phyloP scores from a whole-genome alignment of 192 early-diverging fungal species.

The Phycomyces nitens region DNA sequence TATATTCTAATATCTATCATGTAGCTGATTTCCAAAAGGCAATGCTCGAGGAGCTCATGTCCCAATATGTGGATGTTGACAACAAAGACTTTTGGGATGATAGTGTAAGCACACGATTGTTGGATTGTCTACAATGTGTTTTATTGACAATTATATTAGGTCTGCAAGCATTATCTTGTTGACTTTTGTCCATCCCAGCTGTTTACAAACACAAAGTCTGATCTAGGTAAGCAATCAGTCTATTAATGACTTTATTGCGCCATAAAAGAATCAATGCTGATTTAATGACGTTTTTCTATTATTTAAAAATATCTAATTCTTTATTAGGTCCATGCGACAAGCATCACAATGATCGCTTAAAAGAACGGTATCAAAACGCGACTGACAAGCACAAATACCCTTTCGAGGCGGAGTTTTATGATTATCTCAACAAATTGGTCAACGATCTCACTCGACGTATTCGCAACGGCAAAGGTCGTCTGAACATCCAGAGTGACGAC shows the following conservation, averaged over 20 bases:
- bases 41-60: slow-evolving; percentile 39
- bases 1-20: neutral
- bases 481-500: slow-evolving; percentile 61
- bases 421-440: slow-evolving; percentile 57
- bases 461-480: slow-evolving; percentile 61
- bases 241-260: too few relatives aligned
- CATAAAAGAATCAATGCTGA: too few relatives aligned
- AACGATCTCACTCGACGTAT: slow-evolving; percentile 73
- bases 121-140: too few relatives aligned
- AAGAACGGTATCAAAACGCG: slow-evolving; percentile 61
- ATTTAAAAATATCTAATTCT: too few relatives aligned
- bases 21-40: slow-evolving; percentile 35
- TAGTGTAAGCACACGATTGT: slow-evolving; percentile 25
- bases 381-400: slow-evolving; percentile 64
- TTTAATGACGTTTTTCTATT: too few relatives aligned
- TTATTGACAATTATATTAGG: slow-evolving; percentile 30
- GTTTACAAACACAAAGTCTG: slow-evolving; percentile 88
- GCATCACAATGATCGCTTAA: slow-evolving; percentile 79
- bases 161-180: slow-evolving; percentile 80
- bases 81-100: slow-evolving; percentile 41
- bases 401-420: slow-evolving; percentile 73
- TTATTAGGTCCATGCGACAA: slow-evolving; percentile 60
- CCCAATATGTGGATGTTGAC: slow-evolving; percentile 39
- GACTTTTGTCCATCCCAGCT: slow-evolving; percentile 77
- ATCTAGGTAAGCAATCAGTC: slow-evolving; percentile 59